A percentile compares a stretch with the other conserved stretches of the same genome.
phyloP scores from a whole-genome alignment of 345 rosid species.

The Raphanus sativus region DNA sequence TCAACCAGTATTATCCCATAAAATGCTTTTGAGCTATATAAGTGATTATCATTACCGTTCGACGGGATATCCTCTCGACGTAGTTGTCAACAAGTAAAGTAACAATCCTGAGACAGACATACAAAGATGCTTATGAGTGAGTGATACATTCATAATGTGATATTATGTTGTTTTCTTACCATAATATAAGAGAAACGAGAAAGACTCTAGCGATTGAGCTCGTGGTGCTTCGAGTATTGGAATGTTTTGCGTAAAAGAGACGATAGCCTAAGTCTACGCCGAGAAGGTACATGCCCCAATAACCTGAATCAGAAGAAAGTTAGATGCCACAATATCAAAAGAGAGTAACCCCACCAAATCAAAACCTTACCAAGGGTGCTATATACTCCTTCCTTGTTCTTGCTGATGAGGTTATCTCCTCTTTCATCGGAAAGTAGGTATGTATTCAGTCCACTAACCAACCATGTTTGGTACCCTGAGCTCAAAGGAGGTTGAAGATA shows the following conservation, averaged over 20 bases:
- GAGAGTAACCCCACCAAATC: background rate
- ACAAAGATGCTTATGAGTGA: constrained; percentile 12
- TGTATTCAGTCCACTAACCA: constrained; percentile 60
- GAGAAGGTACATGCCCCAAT: constrained; percentile 92
- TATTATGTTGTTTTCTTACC: constrained; percentile 43
- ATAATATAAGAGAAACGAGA: constrained; percentile 54
- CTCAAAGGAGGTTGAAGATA: constrained; percentile 22
- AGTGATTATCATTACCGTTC: constrained; percentile 58
- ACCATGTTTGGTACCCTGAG: constrained; percentile 78
- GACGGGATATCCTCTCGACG: constrained; percentile 79
- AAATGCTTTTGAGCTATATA: constrained; percentile 21
- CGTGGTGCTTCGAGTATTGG: constrained; percentile 48
- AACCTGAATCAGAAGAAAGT: constrained; percentile 52
- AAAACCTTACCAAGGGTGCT: constrained; percentile 66
- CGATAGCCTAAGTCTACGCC: constrained; percentile 72
- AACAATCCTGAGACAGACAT: constrained; percentile 56
- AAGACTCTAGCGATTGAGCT: constrained; percentile 57
- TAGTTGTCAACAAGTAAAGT: constrained; percentile 61
- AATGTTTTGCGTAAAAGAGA: constrained; percentile 57
- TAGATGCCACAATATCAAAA: background rate
- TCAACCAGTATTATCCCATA: constrained; percentile 10
- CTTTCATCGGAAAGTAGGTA: constrained; percentile 71
- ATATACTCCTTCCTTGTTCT: constrained; percentile 86
- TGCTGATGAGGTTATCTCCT: constrained; percentile 69
- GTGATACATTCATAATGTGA: constrained; percentile 5